A percentile compares a stretch with the other conserved stretches of the same genome.
These are phyloP conservation scores for Akanthomyces uredinophilus DNA, from an alignment of 2,329 filamentous ascomycete species.

Conservation along the genomic window DNA sequence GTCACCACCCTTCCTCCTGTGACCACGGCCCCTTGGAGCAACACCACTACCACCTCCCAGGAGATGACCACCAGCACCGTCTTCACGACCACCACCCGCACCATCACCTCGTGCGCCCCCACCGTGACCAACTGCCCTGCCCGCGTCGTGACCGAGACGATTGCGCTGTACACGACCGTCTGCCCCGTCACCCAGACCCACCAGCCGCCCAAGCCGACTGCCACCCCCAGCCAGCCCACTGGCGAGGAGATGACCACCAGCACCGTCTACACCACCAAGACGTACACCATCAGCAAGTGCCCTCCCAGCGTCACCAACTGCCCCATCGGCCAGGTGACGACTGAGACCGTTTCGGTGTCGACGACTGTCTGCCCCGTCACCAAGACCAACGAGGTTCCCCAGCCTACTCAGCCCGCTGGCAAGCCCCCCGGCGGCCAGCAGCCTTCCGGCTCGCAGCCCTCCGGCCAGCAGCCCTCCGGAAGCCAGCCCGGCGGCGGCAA, in stretches of 20 bases:
- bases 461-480: not conserved
- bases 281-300: slow-evolving; percentile 19
- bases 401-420: slow-evolving; percentile 3
- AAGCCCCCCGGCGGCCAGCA: not conserved
- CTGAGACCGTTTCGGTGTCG: slow-evolving; percentile 4
- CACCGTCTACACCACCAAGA: slow-evolving; percentile 17
- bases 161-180: slow-evolving; percentile 11
- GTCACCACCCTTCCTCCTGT: not conserved
- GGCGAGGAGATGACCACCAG: slow-evolving; percentile 15
- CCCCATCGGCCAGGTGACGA: slow-evolving; percentile 17
- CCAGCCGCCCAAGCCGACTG: slow-evolving; percentile 5
- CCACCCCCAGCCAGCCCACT: not conserved
- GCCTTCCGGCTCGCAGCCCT: not conserved
- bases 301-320: slow-evolving; percentile 17
- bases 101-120: slow-evolving; percentile 18
- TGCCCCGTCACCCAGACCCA: slow-evolving; percentile 12
- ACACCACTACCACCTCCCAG: slow-evolving; percentile 6
- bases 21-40: slow-evolving; percentile 4
- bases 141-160: slow-evolving; percentile 15
- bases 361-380: slow-evolving; percentile 13
- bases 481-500: not conserved
- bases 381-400: not conserved
- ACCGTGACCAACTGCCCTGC: slow-evolving; percentile 18
- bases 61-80: slow-evolving; percentile 18
- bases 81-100: slow-evolving; percentile 17